Evolutionary conservation across 768 basidiomycete species (phyloP), one percentile per base, ranked within the genome.

Genomic region (Ramaria rubella): DNA sequence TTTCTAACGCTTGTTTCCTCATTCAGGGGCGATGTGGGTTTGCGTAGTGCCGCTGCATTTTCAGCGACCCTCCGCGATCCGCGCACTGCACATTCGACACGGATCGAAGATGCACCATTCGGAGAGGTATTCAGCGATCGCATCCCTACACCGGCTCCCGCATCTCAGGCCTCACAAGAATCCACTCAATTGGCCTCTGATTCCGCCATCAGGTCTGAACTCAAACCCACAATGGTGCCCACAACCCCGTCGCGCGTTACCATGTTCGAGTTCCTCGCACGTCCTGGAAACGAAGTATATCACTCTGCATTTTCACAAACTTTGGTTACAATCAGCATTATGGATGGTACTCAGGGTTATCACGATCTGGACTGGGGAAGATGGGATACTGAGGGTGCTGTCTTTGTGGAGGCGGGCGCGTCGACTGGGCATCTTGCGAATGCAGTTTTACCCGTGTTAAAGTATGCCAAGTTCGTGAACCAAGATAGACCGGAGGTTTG

Each of bases 401-500:
- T 51, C 30, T 49, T 57, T 31, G 55, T 57, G 14, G 55, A 57
- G 55, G 31, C 52, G 19, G 55, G 55, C 8, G 27, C 55, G 12
- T 31, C 30, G 8, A 57, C 49, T 49, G 55, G 55, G 11, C 55
- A 57, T 17, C 19, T 57, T 15, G 26, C 30, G 9, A 19, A 27
- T 8, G 23, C 29, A 5, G 34, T 57, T 19, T 26, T 52, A 5
- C 55, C 46, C 9, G 29, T 30, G n/a, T 29, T 57, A 24, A 29
- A 57, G 12, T 11, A 57, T 15, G 55, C 51, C 26, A 19, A n/a
- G 17, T 57, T 53, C 30, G 34, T 49, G 17, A 52, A 51, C 23
- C 55, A 57, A 38, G 55, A 57, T 31, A 51, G 46, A 5, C 55
- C 55, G 3, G 55, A 57, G 26, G 48, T 57, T 17, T 57, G 55